Percentiles rank a stretch among this genome's conserved stretches.
Conservation (phyloP, 23 red algal genomes). For the Cyanidiococcus yangmingshanensis region DNA sequence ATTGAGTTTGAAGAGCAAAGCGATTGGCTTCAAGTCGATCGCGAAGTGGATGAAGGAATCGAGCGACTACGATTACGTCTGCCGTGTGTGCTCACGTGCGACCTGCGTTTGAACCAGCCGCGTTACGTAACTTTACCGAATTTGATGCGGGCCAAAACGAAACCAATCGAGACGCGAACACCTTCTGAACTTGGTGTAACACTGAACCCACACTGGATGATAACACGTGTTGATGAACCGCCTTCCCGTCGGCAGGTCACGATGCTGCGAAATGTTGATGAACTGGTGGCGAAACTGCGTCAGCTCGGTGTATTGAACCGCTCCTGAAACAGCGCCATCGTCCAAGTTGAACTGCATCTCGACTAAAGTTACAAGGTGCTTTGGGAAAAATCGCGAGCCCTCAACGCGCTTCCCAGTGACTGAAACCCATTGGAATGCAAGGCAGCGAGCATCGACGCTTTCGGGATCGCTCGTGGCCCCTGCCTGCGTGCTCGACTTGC, state of each 20-base stretch:
- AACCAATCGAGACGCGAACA: conserved; percentile 56
- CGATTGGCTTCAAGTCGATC: conserved; percentile 26
- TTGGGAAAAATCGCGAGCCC: no score
- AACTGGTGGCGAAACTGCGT: conserved; percentile 18
- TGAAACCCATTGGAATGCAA: no score
- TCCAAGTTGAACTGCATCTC: no score
- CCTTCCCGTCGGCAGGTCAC: conserved; percentile 1
- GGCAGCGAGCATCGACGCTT: no score
- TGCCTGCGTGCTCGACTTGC: no score
- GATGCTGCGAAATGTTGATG: conserved; percentile 14
- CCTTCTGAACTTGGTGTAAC: conserved; percentile 27
- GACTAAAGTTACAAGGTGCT: no score
- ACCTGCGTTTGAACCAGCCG: conserved; percentile 86
- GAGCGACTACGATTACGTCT: conserved; percentile 55
- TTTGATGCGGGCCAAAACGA: conserved; percentile 93
- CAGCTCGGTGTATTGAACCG: not conserved
- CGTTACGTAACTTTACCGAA: conserved; percentile 78
- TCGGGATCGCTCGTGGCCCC: no score
- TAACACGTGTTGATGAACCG: conserved; percentile 5
- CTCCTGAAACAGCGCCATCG: not conserved
- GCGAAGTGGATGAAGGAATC: conserved; percentile 91
- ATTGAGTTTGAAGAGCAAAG: conserved; percentile 35
- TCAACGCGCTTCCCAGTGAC: no score
- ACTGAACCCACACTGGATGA: not conserved
- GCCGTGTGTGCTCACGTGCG: conserved; percentile 66